Base-by-base conservation (phyloP, 192 early-diverging fungal genomes). In the Backusella tuberculispora region DNA sequence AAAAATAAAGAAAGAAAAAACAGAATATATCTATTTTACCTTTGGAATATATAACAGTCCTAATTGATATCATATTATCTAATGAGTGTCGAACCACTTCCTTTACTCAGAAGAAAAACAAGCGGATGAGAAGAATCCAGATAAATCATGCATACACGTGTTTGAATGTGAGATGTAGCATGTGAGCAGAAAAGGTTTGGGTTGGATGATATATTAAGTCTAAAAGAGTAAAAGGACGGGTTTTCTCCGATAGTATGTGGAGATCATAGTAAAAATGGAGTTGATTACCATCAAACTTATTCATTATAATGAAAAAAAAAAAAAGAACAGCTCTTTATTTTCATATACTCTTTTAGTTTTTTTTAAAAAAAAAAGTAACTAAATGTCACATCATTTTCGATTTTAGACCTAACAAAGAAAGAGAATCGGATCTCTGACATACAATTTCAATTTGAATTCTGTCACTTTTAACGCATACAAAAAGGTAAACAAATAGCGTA, bases 41-140 rank as follows among this genome's bases (percentile, higher is more conserved):
- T 26, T 60, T 60, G 8, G 7, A 60, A 2, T 34, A 34, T 34
- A 34, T 34, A 34, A 34, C 29, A 34, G 2, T 34, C 2, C 29
- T 34, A 2, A 60, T 13, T 60, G 19, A 60, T 60, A 60, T 60
- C 53, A 60, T 60, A 60, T 60, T 60, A 60, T 60, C 53, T 60
- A 60, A 60, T 60, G 29, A 34, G 29, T 34, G 10, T 19, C 53
- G 21, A 24, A 19, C 53, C 53, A 19, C 19, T 60, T 26, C 9
- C 53, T 60, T 60, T 60, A 9, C 26, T 60, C 53, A 60, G 53
- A 60, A 60, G 21, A 60, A 60, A 56, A 26, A 60, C 21, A 26
- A 60, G 53, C 24, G 24, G 53, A 60, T 60, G 53, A 60, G 53
- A 60, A 60, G 53, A 60, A 60, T 60, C 53, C 53, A 60, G 53